Conservation (phyloP, 2,329 filamentous ascomycete species). For the Raffaelea albimanens region DNA sequence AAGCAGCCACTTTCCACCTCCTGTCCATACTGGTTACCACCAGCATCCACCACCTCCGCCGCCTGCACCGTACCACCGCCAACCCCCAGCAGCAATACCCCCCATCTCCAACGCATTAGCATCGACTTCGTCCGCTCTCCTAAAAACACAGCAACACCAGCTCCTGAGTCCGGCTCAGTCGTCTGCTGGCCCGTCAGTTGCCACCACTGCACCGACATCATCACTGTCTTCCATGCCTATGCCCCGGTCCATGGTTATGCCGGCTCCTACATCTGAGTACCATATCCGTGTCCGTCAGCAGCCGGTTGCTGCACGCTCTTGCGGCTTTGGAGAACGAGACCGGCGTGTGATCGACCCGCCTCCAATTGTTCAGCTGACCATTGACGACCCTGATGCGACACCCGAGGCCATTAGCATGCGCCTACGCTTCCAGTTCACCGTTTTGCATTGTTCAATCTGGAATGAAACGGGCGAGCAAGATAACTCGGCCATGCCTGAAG, state of each 20-base stretch:
- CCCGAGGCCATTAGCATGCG: slow-evolving; percentile 41
- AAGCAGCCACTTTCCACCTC: neutral
- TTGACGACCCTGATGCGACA: slow-evolving; percentile 47
- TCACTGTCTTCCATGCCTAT: too few relatives aligned
- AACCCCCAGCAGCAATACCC: neutral
- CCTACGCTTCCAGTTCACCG: slow-evolving; percentile 54
- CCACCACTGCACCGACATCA: too few relatives aligned
- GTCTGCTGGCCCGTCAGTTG: too few relatives aligned
- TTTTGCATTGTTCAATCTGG: slow-evolving; percentile 70
- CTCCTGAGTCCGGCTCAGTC: neutral
- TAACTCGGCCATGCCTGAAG: slow-evolving; percentile 61
- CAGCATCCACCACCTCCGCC: neutral
- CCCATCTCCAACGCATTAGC: slow-evolving; percentile 9
- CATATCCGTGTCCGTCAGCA: slow-evolving; percentile 62
- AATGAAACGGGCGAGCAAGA: slow-evolving; percentile 59
- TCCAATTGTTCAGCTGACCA: slow-evolving; percentile 66
- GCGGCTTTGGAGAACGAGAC: slow-evolving; percentile 75
- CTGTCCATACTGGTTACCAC: neutral
- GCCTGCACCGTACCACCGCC: neutral
- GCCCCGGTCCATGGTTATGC: slow-evolving; percentile 7
- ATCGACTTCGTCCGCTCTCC: neutral
- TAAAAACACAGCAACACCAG: slow-evolving; percentile 1
- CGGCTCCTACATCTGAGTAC: slow-evolving; percentile 18
- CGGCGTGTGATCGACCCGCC: slow-evolving; percentile 75
- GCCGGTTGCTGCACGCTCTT: slow-evolving; percentile 67